These are phyloP conservation scores for Calonectria pseudoreteaudii DNA, from an alignment of 2,329 filamentous ascomycete genomes.

Conservation along the genomic window DNA sequence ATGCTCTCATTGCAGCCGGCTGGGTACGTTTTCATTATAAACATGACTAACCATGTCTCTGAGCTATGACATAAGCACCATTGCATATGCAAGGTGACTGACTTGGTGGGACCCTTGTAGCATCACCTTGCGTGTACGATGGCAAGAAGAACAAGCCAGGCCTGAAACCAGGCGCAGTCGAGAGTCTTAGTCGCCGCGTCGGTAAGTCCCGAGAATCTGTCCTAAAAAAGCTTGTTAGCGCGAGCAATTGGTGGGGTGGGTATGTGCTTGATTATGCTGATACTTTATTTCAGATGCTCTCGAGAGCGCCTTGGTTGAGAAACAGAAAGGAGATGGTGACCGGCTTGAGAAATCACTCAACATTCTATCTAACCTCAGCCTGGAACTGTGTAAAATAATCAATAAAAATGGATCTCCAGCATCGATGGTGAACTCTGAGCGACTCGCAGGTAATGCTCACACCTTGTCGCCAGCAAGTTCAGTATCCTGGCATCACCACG, in stretches of 20 bases:
- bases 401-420: background rate
- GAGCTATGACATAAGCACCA: background rate
- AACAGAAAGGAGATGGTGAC: conserved; percentile 7
- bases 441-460: background rate
- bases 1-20: conserved; percentile 35
- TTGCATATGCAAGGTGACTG: background rate
- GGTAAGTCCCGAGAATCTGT: background rate
- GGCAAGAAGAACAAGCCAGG: conserved; percentile 29
- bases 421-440: background rate
- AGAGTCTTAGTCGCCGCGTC: conserved; percentile 18
- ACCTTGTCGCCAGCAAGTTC: background rate
- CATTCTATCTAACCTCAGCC: conserved; percentile 7
- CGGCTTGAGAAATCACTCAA: conserved; percentile 11
- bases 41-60: background rate
- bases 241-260: background rate
- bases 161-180: conserved; percentile 22
- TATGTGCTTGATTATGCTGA: background rate
- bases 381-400: conserved; percentile 16
- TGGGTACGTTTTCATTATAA: conserved; percentile 25
- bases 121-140: conserved; percentile 22
- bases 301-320: conserved; percentile 10
- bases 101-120: background rate
- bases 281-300: background rate
- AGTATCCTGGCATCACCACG: background rate
- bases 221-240: background rate